phyloP scores from a whole-genome alignment of 192 early-diverging fungal genomes.

The Rhizoclosmatium globosum region DNA sequence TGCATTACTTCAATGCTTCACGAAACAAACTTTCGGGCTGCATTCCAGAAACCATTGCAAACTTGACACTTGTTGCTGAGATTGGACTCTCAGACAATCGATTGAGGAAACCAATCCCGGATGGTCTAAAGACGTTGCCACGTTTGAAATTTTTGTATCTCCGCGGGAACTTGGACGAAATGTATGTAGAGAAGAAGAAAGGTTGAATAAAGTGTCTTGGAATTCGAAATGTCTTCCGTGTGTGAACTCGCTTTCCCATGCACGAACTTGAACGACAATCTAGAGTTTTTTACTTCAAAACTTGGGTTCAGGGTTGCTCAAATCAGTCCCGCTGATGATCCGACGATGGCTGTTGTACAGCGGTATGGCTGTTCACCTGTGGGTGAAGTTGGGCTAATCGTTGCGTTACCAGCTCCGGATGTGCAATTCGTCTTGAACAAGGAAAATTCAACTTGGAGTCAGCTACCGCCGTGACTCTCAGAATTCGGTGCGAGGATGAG shows the following conservation, averaged over 20 bases:
- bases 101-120: neutral
- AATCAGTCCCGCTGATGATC: slow-evolving; percentile 32
- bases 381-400: neutral
- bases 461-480: neutral
- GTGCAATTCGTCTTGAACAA: neutral
- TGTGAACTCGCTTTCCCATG: neutral
- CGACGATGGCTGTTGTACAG: slow-evolving; percentile 7
- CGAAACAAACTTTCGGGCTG: neutral
- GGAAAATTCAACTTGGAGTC: neutral
- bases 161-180: neutral
- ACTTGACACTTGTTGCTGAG: neutral
- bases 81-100: neutral
- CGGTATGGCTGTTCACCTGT: neutral
- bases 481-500: too few species aligned
- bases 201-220: neutral
- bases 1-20: neutral
- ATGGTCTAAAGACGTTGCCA: neutral
- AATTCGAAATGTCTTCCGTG: neutral
- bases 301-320: slow-evolving; percentile 17
- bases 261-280: neutral
- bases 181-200: neutral
- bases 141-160: neutral
- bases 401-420: neutral
- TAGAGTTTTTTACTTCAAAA: slow-evolving; percentile 17
- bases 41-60: neutral